Percentiles rank a stretch among this genome's conserved stretches.
phyloP scores from a whole-genome alignment of 805 yeast species.

The Cyberlindnera suaveolens region DNA sequence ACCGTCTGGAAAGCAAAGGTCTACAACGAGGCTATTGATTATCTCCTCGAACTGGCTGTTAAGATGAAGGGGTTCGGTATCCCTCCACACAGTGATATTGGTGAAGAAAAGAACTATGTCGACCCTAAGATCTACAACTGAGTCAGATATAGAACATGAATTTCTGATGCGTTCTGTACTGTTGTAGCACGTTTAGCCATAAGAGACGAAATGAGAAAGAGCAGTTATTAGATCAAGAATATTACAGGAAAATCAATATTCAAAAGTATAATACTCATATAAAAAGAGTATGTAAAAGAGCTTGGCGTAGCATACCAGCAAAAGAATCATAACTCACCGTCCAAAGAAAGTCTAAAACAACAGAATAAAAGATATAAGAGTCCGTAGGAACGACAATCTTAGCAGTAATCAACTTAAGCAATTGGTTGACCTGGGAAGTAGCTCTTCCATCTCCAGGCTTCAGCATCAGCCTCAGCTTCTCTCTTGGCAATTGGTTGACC shows the following conservation, averaged over 20 bases:
- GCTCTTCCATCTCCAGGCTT: conserved; percentile 14
- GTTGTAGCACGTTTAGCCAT: too few relatives aligned
- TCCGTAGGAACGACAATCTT: too few relatives aligned
- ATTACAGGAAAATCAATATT: neutral
- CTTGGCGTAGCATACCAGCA: neutral
- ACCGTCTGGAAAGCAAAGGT: conserved; percentile 89
- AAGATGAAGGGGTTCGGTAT: conserved; percentile 73
- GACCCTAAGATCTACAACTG: conserved; percentile 19
- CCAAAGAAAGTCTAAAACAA: conserved; percentile 2
- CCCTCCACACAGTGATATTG: conserved; percentile 36
- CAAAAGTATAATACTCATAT: neutral
- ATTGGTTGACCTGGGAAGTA: conserved; percentile 7
- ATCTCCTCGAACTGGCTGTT: conserved; percentile 76
- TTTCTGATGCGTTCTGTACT: too few relatives aligned
- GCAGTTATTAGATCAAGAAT: neutral
- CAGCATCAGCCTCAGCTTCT: conserved; percentile 18
- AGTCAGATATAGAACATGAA: neutral
- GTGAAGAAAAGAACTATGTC: conserved; percentile 26
- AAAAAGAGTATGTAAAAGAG: neutral
- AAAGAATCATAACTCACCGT: neutral
- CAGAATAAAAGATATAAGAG: neutral
- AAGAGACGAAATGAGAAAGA: neutral
- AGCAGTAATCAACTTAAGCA: neutral
- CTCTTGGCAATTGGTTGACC: conserved; percentile 17
- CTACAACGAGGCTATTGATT: conserved; percentile 89